Evolutionary conservation across 192 early-diverging fungal genomes (phyloP).

Genomic region (Pilaira anomala): DNA sequence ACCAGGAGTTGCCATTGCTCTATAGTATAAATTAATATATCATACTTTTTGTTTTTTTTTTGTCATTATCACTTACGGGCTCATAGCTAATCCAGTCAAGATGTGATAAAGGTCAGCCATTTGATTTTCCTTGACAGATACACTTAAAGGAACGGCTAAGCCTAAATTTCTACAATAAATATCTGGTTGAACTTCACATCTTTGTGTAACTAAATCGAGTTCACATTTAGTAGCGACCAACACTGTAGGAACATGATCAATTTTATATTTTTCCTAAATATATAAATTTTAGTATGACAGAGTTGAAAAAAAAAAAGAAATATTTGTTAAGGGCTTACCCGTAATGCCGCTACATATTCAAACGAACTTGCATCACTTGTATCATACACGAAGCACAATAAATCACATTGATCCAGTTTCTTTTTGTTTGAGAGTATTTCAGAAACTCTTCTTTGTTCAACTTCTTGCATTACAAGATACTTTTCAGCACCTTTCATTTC

Average conservation of each 20-base stretch:
- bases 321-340: constrained; percentile 46
- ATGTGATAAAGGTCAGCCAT: constrained; percentile 88
- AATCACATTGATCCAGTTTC: constrained; percentile 83
- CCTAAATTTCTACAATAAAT: constrained; percentile 88
- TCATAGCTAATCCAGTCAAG: constrained; percentile 80
- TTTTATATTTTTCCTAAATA: constrained; percentile 72
- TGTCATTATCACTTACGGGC: constrained; percentile 54
- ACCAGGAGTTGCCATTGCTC: constrained; percentile 34
- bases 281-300: not conserved
- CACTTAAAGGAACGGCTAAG: constrained; percentile 83
- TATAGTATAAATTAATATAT: not conserved
- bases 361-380: constrained; percentile 93
- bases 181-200: constrained; percentile 86
- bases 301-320: constrained; percentile 5
- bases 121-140: constrained; percentile 82
- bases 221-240: constrained; percentile 97
- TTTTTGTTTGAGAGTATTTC: constrained; percentile 89
- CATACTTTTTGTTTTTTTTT: not conserved
- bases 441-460: constrained; percentile 79
- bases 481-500: constrained; percentile 93
- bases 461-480: constrained; percentile 95
- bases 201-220: constrained; percentile 72
- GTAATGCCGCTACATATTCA: constrained; percentile 78
- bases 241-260: constrained; percentile 81
- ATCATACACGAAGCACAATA: constrained; percentile 94